A percentile compares a stretch with the other conserved stretches of the same genome.
Conservation (phyloP, 768 basidiomycete genomes). For the Piloderma croceum region DNA sequence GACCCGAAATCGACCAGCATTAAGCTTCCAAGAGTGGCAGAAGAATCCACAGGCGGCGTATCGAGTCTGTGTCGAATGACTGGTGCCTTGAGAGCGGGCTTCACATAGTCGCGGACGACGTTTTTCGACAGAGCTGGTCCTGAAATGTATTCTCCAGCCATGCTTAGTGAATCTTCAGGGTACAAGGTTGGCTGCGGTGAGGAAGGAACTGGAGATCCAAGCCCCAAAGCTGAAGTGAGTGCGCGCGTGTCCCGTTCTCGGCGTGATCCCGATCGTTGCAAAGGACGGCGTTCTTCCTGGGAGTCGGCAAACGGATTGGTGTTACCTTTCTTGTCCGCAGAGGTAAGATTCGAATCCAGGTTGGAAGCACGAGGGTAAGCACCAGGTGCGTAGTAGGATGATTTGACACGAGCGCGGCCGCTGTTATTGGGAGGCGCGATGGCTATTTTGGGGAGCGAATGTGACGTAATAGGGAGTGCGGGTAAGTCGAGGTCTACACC, state of each 20-base stretch:
- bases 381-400: conserved; percentile 56
- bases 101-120: conserved; percentile 14
- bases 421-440: conserved; percentile 27
- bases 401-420: conserved; percentile 64
- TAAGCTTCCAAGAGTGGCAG: conserved; percentile 47
- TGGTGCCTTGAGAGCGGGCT: conserved; percentile 28
- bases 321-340: conserved; percentile 13
- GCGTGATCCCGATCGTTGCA: conserved; percentile 39
- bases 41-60: conserved; percentile 28
- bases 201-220: conserved; percentile 30
- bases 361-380: conserved; percentile 51
- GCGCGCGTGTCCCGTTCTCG: conserved; percentile 36
- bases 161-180: conserved; percentile 68
- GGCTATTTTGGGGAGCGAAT: conserved; percentile 20
- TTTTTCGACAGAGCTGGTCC: conserved; percentile 18
- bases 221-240: conserved; percentile 34
- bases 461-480: conserved; percentile 15
- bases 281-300: conserved; percentile 25
- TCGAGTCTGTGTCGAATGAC: conserved; percentile 15
- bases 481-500: conserved; percentile 49
- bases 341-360: conserved; percentile 12
- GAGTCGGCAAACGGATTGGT: conserved; percentile 32
- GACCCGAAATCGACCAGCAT: conserved; percentile 58
- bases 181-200: conserved; percentile 62
- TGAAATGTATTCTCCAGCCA: conserved; percentile 42